Evolutionary conservation across 2,329 filamentous ascomycete species (phyloP).

Genomic region (Alternaria arbusti): DNA sequence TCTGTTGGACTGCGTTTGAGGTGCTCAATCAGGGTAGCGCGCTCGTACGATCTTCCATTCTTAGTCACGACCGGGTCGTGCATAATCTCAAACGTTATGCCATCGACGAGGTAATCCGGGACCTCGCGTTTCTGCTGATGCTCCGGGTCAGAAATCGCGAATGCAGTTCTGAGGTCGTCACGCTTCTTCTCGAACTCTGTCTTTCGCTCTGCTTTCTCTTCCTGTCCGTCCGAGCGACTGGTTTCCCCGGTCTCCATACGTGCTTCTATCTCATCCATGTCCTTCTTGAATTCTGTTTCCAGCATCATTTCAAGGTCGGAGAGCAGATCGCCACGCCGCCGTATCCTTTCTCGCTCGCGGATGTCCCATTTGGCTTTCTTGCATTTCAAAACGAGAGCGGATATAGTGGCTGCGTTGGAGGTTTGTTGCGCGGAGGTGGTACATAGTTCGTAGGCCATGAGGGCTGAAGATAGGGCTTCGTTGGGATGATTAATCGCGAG

Average conservation of each 20-base stretch:
- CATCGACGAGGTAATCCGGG: constrained; percentile 78
- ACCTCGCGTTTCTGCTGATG: constrained; percentile 60
- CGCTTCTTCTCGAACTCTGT: constrained; percentile 50
- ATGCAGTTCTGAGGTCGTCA: constrained; percentile 53
- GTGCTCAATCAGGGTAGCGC: constrained; percentile 84
- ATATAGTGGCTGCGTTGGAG: constrained; percentile 73
- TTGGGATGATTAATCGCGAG: constrained; percentile 74
- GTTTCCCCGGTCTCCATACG: constrained; percentile 44
- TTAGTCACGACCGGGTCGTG: constrained; percentile 75
- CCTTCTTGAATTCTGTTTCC: constrained; percentile 42
- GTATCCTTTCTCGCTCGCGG: constrained; percentile 67
- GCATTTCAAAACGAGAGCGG: constrained; percentile 74
- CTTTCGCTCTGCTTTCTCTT: constrained; percentile 57
- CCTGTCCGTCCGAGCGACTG: constrained; percentile 52
- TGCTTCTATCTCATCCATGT: constrained; percentile 49
- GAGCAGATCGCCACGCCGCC: constrained; percentile 65
- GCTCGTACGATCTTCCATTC: constrained; percentile 89
- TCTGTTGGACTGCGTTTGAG: constrained; percentile 77
- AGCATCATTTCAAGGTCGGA: constrained; percentile 60
- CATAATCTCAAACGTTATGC: constrained; percentile 77
- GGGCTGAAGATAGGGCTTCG: constrained; percentile 73
- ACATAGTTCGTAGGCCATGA: constrained; percentile 75
- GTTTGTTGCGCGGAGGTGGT: constrained; percentile 62
- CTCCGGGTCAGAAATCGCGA: constrained; percentile 55
- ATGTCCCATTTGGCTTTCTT: constrained; percentile 88